phyloP scores from a whole-genome alignment of 192 early-diverging fungal genomes.

The Rhizophagus clarus region DNA sequence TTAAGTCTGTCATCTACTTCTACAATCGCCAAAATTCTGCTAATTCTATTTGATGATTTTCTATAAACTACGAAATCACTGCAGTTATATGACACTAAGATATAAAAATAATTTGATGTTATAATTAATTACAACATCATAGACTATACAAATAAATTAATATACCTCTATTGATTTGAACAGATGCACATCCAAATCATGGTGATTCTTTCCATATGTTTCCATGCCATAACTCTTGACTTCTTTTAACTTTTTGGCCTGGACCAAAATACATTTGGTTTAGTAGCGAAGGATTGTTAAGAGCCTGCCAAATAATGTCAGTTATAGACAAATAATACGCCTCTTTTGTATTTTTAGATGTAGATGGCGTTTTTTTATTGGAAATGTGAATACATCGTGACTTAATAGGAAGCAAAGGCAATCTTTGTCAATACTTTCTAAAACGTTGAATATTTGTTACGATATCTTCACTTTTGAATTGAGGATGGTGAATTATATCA shows the following conservation, averaged over 20 bases:
- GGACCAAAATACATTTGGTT: not conserved
- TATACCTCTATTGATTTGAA: conserved; percentile 5
- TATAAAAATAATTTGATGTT: too few species aligned
- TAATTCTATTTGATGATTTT: not conserved
- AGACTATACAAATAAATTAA: too few species aligned
- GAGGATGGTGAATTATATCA: not conserved
- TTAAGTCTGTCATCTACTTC: not conserved
- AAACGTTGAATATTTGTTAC: not conserved
- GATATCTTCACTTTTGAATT: not conserved
- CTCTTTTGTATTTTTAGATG: not conserved
- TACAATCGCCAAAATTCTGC: not conserved
- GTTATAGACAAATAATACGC: not conserved
- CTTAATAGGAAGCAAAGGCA: not conserved
- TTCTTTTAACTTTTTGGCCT: not conserved
- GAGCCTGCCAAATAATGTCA: not conserved
- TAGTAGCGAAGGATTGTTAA: not conserved
- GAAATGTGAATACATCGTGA: not conserved
- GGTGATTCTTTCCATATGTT: conserved; percentile 16
- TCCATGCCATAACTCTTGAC: not conserved
- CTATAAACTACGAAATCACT: not conserved
- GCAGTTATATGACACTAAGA: not conserved
- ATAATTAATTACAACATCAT: too few species aligned
- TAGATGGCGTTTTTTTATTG: not conserved
- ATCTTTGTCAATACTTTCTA: not conserved
- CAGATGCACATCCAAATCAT: not conserved